Conservation (phyloP, 139 green algal genomes). For the Limnomonas spitsbergensis region DNA sequence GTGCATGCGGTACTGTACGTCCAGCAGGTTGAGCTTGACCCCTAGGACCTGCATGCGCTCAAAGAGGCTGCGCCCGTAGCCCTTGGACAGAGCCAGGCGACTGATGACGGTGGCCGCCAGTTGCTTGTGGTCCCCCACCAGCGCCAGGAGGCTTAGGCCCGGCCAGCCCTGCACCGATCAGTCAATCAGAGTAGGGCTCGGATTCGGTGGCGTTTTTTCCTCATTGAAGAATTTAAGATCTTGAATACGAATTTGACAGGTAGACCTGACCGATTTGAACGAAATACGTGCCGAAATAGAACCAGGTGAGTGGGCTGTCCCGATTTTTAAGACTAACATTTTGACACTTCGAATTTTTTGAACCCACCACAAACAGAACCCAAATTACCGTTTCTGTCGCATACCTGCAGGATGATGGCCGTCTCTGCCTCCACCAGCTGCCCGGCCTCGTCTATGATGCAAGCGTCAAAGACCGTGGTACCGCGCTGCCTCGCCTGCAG, state of each 20-base stretch:
- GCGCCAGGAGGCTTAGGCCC: slow-evolving; percentile 2
- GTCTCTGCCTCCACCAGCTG: slow-evolving; percentile 28
- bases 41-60: slow-evolving; percentile 53
- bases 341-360: no score
- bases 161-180: not conserved
- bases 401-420: slow-evolving; percentile 16
- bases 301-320: no score
- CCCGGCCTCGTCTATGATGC: slow-evolving; percentile 22
- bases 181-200: no score
- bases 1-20: slow-evolving; percentile 39
- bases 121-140: slow-evolving; percentile 71
- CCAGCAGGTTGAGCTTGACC: slow-evolving; percentile 40
- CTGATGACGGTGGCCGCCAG: slow-evolving; percentile 68
- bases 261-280: no score
- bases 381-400: no score
- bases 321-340: no score
- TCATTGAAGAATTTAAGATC: no score
- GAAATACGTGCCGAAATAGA: no score
- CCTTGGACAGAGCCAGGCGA: slow-evolving; percentile 27
- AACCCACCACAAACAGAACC: no score
- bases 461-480: slow-evolving; percentile 1
- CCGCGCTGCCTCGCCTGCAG: not conserved
- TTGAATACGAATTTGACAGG: no score
- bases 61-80: slow-evolving; percentile 58
- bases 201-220: no score